Percentiles rank a stretch among this genome's conserved stretches.
Evolutionary conservation across 169 alveolate species (phyloP).

Genomic region (Plasmodium vivax): DNA sequence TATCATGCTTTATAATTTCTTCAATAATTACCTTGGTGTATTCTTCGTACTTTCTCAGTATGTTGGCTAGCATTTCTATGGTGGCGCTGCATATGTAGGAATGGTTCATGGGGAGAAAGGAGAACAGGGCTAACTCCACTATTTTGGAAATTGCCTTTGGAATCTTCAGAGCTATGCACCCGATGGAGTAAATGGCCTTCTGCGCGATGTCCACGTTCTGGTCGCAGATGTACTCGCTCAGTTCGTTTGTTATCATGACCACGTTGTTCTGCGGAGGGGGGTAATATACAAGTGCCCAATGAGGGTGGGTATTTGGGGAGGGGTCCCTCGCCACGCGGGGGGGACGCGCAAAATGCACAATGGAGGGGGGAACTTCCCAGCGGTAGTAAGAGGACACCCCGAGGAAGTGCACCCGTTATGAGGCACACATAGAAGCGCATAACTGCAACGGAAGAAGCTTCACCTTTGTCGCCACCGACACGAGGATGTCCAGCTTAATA

Average conservation of each 20-base stretch:
- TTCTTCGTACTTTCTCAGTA: conserved; percentile 87
- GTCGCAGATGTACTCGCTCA: conserved; percentile 95
- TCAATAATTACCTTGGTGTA: conserved; percentile 83
- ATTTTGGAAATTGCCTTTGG: conserved; percentile 87
- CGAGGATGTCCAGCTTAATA: conserved; percentile 85
- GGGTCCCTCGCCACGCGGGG: not conserved
- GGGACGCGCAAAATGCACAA: not conserved
- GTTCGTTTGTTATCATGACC: conserved; percentile 89
- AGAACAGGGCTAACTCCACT: conserved; percentile 82
- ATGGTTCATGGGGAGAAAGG: conserved; percentile 77
- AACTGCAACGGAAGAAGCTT: not conserved
- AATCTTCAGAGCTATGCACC: conserved; percentile 90
- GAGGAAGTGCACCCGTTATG: not conserved
- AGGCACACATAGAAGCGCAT: not conserved
- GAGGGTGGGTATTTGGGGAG: not conserved
- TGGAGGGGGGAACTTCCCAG: not conserved
- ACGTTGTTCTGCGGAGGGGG: conserved; percentile 82
- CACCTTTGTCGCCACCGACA: conserved; percentile 87
- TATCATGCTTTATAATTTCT: conserved; percentile 76
- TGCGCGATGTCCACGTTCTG: conserved; percentile 92
- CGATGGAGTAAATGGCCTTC: conserved; percentile 92
- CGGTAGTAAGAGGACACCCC: not conserved
- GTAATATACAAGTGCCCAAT: not conserved
- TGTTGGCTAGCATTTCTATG: conserved; percentile 85
- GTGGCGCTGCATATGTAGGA: conserved; percentile 89